Percentiles rank a stretch among this genome's conserved stretches.
phyloP scores from a whole-genome alignment of 192 early-diverging fungal species.

The Oehlia diaphana region DNA sequence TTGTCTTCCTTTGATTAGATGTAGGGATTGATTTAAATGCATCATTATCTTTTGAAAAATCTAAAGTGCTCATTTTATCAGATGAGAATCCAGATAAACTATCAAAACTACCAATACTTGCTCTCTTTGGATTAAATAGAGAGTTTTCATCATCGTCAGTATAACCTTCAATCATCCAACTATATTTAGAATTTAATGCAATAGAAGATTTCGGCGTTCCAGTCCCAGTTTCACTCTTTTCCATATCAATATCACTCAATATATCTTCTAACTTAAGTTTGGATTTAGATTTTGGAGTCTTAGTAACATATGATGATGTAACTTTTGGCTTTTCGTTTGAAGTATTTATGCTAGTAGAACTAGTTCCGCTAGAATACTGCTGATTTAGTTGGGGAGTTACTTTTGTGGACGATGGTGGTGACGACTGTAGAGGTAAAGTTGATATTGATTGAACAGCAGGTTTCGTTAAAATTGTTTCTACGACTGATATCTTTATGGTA shows the following conservation, averaged over 20 bases:
- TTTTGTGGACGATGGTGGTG: slow-evolving; percentile 1
- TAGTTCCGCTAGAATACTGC: neutral
- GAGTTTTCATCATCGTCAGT: slow-evolving; percentile 28
- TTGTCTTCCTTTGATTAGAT: neutral
- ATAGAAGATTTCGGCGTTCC: slow-evolving; percentile 20
- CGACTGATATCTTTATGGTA: neutral
- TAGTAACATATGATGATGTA: neutral
- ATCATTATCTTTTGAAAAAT: neutral
- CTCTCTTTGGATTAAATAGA: slow-evolving; percentile 27
- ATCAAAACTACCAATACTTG: slow-evolving; percentile 7
- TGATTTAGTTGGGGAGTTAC: neutral
- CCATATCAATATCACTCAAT: slow-evolving; percentile 23
- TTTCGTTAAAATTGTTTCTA: neutral
- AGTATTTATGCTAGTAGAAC: neutral
- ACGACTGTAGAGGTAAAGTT: neutral
- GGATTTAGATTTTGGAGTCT: neutral
- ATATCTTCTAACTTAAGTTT: slow-evolving; percentile 19
- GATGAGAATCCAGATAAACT: neutral
- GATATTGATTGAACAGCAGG: neutral
- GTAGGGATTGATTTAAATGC: neutral
- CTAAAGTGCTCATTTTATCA: neutral
- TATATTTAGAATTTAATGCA: slow-evolving; percentile 30
- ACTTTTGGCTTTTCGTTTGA: neutral
- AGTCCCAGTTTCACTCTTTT: neutral
- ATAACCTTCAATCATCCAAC: slow-evolving; percentile 29